Conservation (phyloP, 129 eudicot genomes). For the Pittosporum tobira region DNA sequence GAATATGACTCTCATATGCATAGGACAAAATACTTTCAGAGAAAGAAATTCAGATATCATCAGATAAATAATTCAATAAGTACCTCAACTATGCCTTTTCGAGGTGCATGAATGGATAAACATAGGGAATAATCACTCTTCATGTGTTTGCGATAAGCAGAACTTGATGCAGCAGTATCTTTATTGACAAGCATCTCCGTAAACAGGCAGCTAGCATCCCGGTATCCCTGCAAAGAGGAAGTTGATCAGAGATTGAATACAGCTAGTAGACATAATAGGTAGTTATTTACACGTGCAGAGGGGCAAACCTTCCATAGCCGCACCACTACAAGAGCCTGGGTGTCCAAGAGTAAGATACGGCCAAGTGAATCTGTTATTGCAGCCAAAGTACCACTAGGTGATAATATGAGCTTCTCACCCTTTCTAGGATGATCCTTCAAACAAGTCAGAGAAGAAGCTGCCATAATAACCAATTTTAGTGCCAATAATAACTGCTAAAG, state of each 20-base stretch:
- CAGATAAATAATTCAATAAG: neutral
- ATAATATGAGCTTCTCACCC: conserved; percentile 90
- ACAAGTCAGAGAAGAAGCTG: conserved; percentile 88
- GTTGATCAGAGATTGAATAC: neutral
- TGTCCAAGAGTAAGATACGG: conserved; percentile 83
- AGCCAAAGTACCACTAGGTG: conserved; percentile 97
- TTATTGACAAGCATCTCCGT: conserved; percentile 80
- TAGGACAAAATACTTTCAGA: too few species aligned
- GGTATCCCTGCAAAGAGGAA: conserved; percentile 66
- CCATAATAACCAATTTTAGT: conserved; percentile 1
- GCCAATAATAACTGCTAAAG: too few species aligned
- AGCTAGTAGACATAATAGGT: neutral
- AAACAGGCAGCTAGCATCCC: conserved; percentile 92
- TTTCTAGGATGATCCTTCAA: conserved; percentile 90
- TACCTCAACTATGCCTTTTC: conserved; percentile 96
- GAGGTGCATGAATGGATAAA: conserved; percentile 93
- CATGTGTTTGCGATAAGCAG: conserved; percentile 25
- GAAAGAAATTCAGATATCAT: neutral
- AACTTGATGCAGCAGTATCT: conserved; percentile 25
- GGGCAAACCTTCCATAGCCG: conserved; percentile 90
- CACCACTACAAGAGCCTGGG: conserved; percentile 94
- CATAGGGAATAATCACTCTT: conserved; percentile 90
- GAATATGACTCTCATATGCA: too few species aligned
- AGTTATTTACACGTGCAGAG: neutral
- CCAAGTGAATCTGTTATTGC: conserved; percentile 98